Conservation (phyloP, 495 filamentous ascomycete genomes). For the Extremus antarcticus region DNA sequence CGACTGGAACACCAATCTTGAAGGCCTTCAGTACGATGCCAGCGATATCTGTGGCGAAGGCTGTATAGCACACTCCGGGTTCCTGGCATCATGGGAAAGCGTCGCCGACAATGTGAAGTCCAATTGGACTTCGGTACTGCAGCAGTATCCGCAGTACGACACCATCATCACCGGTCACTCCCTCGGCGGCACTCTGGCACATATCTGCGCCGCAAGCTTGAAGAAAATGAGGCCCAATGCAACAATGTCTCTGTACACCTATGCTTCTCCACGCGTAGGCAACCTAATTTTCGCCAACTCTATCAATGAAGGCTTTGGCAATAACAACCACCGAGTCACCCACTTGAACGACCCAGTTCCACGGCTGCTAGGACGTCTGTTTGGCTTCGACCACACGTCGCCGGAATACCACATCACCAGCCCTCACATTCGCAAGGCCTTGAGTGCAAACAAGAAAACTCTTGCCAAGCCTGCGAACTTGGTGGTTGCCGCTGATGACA, state of each 20-base stretch:
- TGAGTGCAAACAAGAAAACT: not conserved
- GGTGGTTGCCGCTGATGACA: not conserved
- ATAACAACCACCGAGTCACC: not conserved
- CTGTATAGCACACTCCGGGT: not conserved
- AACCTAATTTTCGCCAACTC: not conserved
- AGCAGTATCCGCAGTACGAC: not conserved
- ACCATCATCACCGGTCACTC: not conserved
- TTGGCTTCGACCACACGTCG: not conserved
- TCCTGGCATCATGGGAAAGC: not conserved
- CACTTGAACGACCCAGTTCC: not conserved
- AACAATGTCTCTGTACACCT: not conserved
- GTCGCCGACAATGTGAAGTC: not conserved
- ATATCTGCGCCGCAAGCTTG: not conserved
- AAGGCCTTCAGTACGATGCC: not conserved
- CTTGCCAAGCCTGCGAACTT: not conserved
- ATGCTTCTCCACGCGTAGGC: not conserved
- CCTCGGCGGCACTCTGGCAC: not conserved
- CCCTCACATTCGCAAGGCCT: not conserved
- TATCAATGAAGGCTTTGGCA: not conserved
- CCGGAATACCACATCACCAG: not conserved
- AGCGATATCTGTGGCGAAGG: slow-evolving; percentile 1
- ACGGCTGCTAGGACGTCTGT: not conserved
- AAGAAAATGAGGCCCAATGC: not conserved
- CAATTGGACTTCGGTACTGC: not conserved
- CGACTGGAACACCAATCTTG: not conserved